These are phyloP conservation scores for Carex cristatella DNA, from an alignment of 176 grass and related monocot genomes.

Conservation along the genomic window DNA sequence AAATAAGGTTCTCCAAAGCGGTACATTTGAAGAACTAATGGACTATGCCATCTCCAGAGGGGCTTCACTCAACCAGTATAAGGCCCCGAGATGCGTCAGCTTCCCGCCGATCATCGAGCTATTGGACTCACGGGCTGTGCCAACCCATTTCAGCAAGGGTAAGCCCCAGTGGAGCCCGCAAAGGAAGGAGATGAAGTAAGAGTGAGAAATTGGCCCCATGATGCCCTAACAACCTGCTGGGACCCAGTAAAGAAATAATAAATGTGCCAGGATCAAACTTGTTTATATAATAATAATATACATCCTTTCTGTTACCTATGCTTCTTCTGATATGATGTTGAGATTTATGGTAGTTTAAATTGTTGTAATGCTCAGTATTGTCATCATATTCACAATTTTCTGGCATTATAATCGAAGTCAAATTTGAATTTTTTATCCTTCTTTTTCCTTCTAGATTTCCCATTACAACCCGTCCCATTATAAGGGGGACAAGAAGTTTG, in stretches of 20 bases:
- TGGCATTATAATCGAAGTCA: not conserved
- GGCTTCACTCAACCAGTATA: constrained; percentile 98
- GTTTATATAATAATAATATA: not conserved
- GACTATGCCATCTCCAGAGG: constrained; percentile 93
- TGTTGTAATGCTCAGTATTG: not conserved
- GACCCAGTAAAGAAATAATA: constrained; percentile 18
- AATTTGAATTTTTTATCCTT: not conserved
- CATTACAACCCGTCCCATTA: not conserved
- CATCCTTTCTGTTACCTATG: constrained; percentile 10
- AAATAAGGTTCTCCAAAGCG: constrained; percentile 62
- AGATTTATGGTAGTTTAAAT: not conserved
- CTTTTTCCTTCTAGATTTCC: not conserved
- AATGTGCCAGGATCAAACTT: constrained; percentile 13
- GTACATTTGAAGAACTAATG: constrained; percentile 97
- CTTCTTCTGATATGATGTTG: constrained; percentile 15
- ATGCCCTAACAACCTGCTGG: not conserved
- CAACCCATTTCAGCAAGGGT: constrained; percentile 70
- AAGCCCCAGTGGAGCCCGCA: constrained; percentile 59
- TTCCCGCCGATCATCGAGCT: constrained; percentile 87
- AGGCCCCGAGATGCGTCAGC: constrained; percentile 78
- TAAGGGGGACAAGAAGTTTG: not conserved
- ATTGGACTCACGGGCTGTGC: constrained; percentile 65
- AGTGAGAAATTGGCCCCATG: not conserved
- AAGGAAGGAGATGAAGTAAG: constrained; percentile 29
- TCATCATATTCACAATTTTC: not conserved